Percentiles rank a stretch among this genome's conserved stretches.
These are phyloP conservation scores for Acanthamoeba quina DNA, from an alignment of 208 protist genomes.

Conservation along the genomic window DNA sequence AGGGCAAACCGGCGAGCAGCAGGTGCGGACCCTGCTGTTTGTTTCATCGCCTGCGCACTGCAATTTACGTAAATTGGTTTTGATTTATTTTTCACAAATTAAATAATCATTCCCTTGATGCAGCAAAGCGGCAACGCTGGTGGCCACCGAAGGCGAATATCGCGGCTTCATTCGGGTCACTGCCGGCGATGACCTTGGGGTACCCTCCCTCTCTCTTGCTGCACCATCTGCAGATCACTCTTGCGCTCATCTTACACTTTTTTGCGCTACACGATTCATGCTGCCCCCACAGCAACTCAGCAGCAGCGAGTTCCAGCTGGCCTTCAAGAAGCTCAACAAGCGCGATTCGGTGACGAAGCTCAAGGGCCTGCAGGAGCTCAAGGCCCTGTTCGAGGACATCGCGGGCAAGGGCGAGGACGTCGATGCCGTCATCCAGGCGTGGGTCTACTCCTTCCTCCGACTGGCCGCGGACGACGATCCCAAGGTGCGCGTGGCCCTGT, in stretches of 20 bases:
- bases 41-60: not conserved
- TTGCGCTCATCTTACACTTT: not conserved
- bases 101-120: not conserved
- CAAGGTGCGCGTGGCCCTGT: constrained; percentile 57
- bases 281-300: constrained; percentile 20
- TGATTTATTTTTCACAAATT: not conserved
- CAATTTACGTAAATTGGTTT: too few species aligned
- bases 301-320: constrained; percentile 66
- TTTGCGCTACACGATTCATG: not conserved
- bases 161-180: constrained; percentile 54
- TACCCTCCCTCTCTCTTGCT: not conserved
- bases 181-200: constrained; percentile 12
- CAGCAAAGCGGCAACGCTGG: constrained; percentile 44
- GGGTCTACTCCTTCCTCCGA: constrained; percentile 45
- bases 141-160: constrained; percentile 30
- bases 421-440: constrained; percentile 51
- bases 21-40: not conserved
- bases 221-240: not conserved
- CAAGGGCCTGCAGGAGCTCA: constrained; percentile 72
- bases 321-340: constrained; percentile 74
- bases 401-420: constrained; percentile 52
- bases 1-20: constrained; percentile 45
- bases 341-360: constrained; percentile 70
- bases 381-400: constrained; percentile 47
- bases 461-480: constrained; percentile 52